Base-by-base conservation (phyloP, 129 eudicot species). In the Solidago caesia region DNA sequence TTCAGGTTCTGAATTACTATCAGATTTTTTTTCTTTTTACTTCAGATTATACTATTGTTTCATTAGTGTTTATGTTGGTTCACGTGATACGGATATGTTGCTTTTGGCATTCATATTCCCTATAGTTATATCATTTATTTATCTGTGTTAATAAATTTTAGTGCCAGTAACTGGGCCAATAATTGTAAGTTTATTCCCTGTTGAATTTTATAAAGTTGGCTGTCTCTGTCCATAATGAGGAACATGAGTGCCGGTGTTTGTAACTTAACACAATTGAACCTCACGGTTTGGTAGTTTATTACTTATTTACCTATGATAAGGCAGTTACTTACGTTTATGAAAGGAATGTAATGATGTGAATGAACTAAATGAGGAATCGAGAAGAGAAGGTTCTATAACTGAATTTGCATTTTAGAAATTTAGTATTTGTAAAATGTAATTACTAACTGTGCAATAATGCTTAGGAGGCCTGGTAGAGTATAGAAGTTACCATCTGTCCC, bases 1-100 rank as follows among this genome's bases (percentile, higher is more conserved):
- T 89, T 72, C 96, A 92, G 98, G 98, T 92, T 41, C 7, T 49
- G 68, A 33, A 26, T 5, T 51, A 58, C 26, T 13, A 33, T 33
- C 39, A 33, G 3, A 4, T n/a, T 7, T 52, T 33, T 33, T 25
- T 42, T 10, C 27, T 13, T 68, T 68, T 68, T 59, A 21, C 46
- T 10, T 69, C 46, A 57, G 43, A 60, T 57, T 72, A 12, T 58
- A 25, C 5, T 44, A 11, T 44, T 44, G 16, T 26, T 43, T 11
- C 7, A 7, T 43, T 71, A 39, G 7, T 56, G 67, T 53, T 43
- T 49, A 56, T 71, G 21, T 5, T 56, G 65, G 53, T 59, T 43
- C 21, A 26, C 25, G 64, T 5, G 4, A 42, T 29, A 8, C 29
- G 5, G 16, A 0, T 62, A 33, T 62, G 67, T 39, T 62, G 45